These are phyloP conservation scores for Blumeria hordei DNA, from an alignment of 2,329 filamentous ascomycete genomes.

Conservation along the genomic window DNA sequence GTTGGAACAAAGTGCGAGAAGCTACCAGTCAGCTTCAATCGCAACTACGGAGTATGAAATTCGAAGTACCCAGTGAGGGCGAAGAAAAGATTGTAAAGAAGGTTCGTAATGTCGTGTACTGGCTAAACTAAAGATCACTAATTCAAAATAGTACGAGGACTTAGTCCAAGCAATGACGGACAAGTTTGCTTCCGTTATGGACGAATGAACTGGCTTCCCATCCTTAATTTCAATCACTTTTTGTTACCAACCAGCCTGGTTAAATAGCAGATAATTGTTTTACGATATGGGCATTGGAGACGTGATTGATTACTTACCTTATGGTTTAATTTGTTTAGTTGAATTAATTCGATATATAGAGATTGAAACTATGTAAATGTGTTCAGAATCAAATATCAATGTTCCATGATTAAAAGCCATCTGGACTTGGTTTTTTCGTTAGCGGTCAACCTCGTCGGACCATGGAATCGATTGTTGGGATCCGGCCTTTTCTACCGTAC, in stretches of 20 bases:
- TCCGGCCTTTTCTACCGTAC: constrained; percentile 39
- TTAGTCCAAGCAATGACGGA: constrained; percentile 82
- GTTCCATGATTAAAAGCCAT: too few species aligned
- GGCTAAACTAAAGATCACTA: constrained; percentile 2
- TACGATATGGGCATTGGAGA: too few species aligned
- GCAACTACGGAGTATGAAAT: constrained; percentile 80
- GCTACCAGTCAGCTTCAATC: constrained; percentile 68
- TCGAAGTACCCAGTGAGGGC: constrained; percentile 73
- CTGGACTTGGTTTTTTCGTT: too few species aligned
- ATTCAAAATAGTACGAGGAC: constrained; percentile 50
- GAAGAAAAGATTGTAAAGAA: constrained; percentile 64
- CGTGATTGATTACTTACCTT: too few species aligned
- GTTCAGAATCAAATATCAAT: too few species aligned
- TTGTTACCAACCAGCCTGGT: too few species aligned
- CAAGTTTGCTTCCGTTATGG: constrained; percentile 87
- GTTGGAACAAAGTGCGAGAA: constrained; percentile 82
- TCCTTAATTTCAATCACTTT: not conserved
- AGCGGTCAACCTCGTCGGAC: constrained; percentile 25
- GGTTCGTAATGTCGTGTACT: constrained; percentile 24
- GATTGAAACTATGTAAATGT: too few species aligned
- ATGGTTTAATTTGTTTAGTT: too few species aligned
- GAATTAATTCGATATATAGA: not conserved
- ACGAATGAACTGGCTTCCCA: constrained; percentile 39
- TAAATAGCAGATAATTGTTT: too few species aligned
- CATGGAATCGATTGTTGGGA: constrained; percentile 45